A percentile compares a stretch with the other conserved stretches of the same genome.
phyloP scores from a whole-genome alignment of 208 protist genomes.

The Trypanosoma rangeli region DNA sequence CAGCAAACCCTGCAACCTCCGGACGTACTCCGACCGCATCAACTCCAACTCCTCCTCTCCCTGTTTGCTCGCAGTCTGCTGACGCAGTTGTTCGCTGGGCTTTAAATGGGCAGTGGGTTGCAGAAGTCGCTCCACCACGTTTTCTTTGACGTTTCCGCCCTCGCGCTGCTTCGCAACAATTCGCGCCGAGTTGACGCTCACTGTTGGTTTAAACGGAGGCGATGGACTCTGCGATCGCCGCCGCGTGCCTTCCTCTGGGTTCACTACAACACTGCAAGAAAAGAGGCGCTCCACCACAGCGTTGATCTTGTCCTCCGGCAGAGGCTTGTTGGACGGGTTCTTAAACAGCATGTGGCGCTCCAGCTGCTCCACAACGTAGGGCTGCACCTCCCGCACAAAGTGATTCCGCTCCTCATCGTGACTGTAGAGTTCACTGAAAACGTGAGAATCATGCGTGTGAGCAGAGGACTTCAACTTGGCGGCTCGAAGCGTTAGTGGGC shows the following conservation, averaged over 20 bases:
- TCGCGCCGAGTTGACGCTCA: conserved; percentile 49
- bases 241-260: background rate
- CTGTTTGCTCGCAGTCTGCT: conserved; percentile 34
- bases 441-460: conserved; percentile 24
- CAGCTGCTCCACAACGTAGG: conserved; percentile 57
- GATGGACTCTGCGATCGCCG: background rate
- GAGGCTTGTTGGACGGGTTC: conserved; percentile 2
- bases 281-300: conserved; percentile 72
- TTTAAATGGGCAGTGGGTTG: conserved; percentile 7
- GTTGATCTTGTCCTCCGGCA: conserved; percentile 36
- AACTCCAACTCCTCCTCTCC: conserved; percentile 24
- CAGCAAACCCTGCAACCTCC: conserved; percentile 31
- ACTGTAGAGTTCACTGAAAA: conserved; percentile 65
- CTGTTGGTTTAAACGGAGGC: conserved; percentile 33
- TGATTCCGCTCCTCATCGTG: conserved; percentile 53
- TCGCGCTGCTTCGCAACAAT: conserved; percentile 54
- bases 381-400: conserved; percentile 53
- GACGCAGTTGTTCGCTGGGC: conserved; percentile 19
- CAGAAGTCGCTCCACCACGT: conserved; percentile 24
- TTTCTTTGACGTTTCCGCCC: conserved; percentile 30
- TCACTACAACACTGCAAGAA: conserved; percentile 32
- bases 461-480: conserved; percentile 40
- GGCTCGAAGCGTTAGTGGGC: conserved; percentile 64
- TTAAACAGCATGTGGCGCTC: conserved; percentile 37
- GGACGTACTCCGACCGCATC: conserved; percentile 19